These are phyloP conservation scores for Tylopilus intermedius DNA, from an alignment of 768 basidiomycete species.

Conservation along the genomic window DNA sequence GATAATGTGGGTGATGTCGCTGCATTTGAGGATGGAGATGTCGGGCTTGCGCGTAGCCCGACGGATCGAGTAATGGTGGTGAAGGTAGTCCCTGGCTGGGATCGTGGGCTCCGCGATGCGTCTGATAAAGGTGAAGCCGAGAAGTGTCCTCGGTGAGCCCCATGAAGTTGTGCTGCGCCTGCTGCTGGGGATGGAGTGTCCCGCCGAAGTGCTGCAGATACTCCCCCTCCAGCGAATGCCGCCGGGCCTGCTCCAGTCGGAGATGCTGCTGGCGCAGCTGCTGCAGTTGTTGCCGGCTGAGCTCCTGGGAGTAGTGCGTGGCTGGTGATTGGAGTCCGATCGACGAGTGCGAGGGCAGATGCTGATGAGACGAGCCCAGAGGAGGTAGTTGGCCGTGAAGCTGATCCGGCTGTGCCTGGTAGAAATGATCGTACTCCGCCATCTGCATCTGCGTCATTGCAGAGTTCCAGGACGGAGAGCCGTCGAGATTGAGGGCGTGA, in stretches of 20 bases:
- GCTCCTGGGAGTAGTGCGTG: slow-evolving; percentile 45
- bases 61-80: slow-evolving; percentile 33
- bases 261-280: slow-evolving; percentile 35
- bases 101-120: slow-evolving; percentile 33
- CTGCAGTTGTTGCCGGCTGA: slow-evolving; percentile 41
- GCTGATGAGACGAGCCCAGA: slow-evolving; percentile 44
- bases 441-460: slow-evolving; percentile 62
- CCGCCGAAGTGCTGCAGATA: slow-evolving; percentile 37
- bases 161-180: slow-evolving; percentile 23
- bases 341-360: slow-evolving; percentile 48
- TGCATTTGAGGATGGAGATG: slow-evolving; percentile 33
- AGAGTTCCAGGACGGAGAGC: slow-evolving; percentile 84
- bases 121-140: slow-evolving; percentile 31
- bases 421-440: slow-evolving; percentile 44
- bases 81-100: slow-evolving; percentile 23
- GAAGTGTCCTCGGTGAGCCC: slow-evolving; percentile 23
- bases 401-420: slow-evolving; percentile 27
- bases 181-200: slow-evolving; percentile 29
- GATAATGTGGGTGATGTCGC: slow-evolving; percentile 33
- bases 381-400: slow-evolving; percentile 42
- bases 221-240: slow-evolving; percentile 32
- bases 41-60: slow-evolving; percentile 23
- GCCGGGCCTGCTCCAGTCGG: slow-evolving; percentile 32
- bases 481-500: slow-evolving; percentile 76
- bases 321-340: slow-evolving; percentile 34